Evolutionary conservation across 371 early-diverging fungal genomes (phyloP).

Genomic region (Lichtheimia hyalospora): DNA sequence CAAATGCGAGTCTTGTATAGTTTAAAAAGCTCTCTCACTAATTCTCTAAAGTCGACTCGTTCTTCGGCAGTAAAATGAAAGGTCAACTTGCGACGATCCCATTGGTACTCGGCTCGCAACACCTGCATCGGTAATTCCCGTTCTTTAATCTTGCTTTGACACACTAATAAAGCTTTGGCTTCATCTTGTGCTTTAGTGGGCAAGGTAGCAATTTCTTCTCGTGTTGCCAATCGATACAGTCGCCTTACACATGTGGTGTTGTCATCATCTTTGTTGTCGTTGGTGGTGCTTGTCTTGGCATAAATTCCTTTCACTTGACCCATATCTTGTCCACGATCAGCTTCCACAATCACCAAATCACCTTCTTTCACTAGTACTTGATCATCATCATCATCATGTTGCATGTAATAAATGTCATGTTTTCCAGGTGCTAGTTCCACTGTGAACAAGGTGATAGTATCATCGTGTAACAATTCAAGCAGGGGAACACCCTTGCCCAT

Average conservation of each 20-base stretch:
- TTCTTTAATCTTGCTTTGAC: constrained; percentile 86
- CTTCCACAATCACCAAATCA: constrained; percentile 92
- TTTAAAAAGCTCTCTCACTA: constrained; percentile 98
- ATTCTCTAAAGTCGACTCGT: constrained; percentile 97
- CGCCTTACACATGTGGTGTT: constrained; percentile 47
- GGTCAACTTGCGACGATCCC: constrained; percentile 95
- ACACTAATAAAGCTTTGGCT: constrained; percentile 81
- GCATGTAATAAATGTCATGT: constrained; percentile 2
- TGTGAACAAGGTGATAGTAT: constrained; percentile 64
- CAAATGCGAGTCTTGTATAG: constrained; percentile 99
- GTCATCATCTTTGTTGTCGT: constrained; percentile 63
- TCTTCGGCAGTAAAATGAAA: constrained; percentile 92
- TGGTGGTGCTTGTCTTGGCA: background rate
- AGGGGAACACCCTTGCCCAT: constrained; percentile 60
- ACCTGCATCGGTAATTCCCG: constrained; percentile 92
- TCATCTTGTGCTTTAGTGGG: constrained; percentile 85
- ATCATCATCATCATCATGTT: background rate
- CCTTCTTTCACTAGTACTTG: constrained; percentile 54
- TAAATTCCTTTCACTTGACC: constrained; percentile 76
- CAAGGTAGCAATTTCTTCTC: constrained; percentile 73
- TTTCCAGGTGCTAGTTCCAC: constrained; percentile 53
- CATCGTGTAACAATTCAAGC: constrained; percentile 43
- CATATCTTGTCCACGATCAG: constrained; percentile 94
- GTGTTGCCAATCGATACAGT: constrained; percentile 72
- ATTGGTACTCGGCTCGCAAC: constrained; percentile 97